Conservation (phyloP, 257 asterid genomes). For the Solanum pennellii region DNA sequence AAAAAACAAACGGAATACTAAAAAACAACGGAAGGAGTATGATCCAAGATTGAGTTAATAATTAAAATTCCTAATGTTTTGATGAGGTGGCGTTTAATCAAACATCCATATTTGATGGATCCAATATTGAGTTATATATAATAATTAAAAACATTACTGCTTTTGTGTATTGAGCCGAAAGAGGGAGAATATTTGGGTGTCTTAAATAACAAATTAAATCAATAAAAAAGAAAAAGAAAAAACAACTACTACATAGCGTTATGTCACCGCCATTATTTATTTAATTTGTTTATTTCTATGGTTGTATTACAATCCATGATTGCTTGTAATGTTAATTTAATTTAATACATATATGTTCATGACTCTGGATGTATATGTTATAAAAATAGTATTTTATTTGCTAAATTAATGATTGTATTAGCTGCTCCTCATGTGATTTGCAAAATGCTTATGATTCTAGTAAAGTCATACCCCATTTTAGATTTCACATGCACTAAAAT, state of each 20-base stretch:
- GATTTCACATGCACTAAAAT: neutral
- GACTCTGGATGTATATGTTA: neutral
- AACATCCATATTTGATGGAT: neutral
- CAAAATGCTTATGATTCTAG: neutral
- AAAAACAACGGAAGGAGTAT: neutral
- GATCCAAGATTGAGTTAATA: neutral
- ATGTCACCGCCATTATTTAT: neutral
- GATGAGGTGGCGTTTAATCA: neutral
- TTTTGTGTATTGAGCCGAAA: neutral
- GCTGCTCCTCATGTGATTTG: slow-evolving; percentile 12
- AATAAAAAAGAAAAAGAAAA: neutral
- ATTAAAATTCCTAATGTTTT: neutral
- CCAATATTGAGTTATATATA: neutral
- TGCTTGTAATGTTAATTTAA: neutral
- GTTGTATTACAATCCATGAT: neutral
- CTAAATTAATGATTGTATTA: neutral
- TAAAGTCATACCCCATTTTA: neutral
- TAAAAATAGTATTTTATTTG: neutral
- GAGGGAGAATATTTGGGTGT: neutral
- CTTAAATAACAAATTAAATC: neutral
- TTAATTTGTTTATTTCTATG: neutral
- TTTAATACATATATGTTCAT: neutral
- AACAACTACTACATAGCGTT: neutral
- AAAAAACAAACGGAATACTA: neutral
- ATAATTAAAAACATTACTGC: neutral